A percentile compares a stretch with the other conserved stretches of the same genome.
phyloP scores from a whole-genome alignment of 192 early-diverging fungal genomes.

The Gonapodya prolifera region DNA sequence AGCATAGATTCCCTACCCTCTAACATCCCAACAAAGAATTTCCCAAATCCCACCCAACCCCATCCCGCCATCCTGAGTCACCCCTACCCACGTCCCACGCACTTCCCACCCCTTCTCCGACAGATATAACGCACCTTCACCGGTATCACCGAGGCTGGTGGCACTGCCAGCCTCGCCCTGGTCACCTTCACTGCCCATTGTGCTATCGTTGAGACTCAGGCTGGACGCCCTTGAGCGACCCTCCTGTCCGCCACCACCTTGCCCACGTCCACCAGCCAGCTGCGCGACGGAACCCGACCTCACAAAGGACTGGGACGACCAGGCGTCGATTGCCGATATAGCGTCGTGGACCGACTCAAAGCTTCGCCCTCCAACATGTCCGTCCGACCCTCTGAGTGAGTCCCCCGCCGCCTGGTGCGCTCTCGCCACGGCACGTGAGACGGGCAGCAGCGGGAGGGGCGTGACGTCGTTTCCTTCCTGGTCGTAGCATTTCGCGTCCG shows the following conservation, averaged over 20 bases:
- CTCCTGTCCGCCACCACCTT: neutral
- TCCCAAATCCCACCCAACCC: too few relatives aligned
- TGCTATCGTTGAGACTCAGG: neutral
- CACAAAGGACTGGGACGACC: neutral
- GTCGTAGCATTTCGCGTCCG: slow-evolving; percentile 14
- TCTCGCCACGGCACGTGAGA: neutral
- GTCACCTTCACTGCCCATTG: neutral
- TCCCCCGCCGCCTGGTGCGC: neutral
- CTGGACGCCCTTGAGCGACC: neutral
- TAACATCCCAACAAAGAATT: too few relatives aligned
- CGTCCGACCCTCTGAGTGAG: neutral
- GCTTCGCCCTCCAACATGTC: neutral
- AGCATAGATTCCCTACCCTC: too few relatives aligned
- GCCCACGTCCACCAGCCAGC: neutral
- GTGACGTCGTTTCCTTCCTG: slow-evolving; percentile 50
- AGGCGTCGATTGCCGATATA: neutral
- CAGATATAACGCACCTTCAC: neutral
- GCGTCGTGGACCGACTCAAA: neutral
- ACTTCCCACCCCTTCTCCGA: too few relatives aligned
- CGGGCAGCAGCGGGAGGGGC: slow-evolving; percentile 23
- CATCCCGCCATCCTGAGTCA: too few relatives aligned
- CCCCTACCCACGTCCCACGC: too few relatives aligned
- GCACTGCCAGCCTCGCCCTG: neutral
- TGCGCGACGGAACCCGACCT: neutral
- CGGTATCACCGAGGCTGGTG: neutral